Conservation (phyloP, 805 yeast genomes). For the Yamadazyma sp. region DNA sequence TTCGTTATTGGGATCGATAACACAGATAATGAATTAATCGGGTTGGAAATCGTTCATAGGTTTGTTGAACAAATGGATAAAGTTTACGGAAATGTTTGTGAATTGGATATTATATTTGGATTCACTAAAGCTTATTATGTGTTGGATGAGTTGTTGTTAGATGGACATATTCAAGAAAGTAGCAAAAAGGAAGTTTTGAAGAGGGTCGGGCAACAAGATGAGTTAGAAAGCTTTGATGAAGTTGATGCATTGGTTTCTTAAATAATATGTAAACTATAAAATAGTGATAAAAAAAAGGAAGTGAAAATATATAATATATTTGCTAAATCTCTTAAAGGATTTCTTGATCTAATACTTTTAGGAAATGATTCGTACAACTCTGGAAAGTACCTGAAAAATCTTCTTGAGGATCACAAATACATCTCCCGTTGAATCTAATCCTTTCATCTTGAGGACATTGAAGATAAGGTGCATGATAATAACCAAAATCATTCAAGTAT, state of each 20-base stretch:
- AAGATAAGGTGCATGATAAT: conserved; percentile 65
- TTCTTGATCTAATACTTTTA: conserved; percentile 1
- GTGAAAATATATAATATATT: no score
- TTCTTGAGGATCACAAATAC: conserved; percentile 35
- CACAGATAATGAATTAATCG: conserved; percentile 81
- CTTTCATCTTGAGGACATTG: conserved; percentile 51
- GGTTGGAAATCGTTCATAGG: conserved; percentile 84
- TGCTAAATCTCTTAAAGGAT: neutral
- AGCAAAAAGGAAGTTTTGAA: conserved; percentile 76
- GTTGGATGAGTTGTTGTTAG: conserved; percentile 83
- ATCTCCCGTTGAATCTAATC: conserved; percentile 23
- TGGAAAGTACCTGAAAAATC: conserved; percentile 28
- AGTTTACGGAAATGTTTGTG: conserved; percentile 93
- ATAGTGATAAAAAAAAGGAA: no score
- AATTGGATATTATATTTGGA: conserved; percentile 92
- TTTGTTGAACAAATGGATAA: conserved; percentile 97
- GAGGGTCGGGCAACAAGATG: conserved; percentile 80
- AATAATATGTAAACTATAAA: neutral
- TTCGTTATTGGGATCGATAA: conserved; percentile 83
- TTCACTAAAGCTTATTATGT: conserved; percentile 92
- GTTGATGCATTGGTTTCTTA: conserved; percentile 37
- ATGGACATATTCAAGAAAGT: conserved; percentile 84
- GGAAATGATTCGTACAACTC: conserved; percentile 21
- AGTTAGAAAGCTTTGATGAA: conserved; percentile 76
- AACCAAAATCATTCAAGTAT: conserved; percentile 74